These are phyloP conservation scores for Diplocarpon mali DNA, from an alignment of 2,329 filamentous ascomycete genomes.

Conservation along the genomic window DNA sequence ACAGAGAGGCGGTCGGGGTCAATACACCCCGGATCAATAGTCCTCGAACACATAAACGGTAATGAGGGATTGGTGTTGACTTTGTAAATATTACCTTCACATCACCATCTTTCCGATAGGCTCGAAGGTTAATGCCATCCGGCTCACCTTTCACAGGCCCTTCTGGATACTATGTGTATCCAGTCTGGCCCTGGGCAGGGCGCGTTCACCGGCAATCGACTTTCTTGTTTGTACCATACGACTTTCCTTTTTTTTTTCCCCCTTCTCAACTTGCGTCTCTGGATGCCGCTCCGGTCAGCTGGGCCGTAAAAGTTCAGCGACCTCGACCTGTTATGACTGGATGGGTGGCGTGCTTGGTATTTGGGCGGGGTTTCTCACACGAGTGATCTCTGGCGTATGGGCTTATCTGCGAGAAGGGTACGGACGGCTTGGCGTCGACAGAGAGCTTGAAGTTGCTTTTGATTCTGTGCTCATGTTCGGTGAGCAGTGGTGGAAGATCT, in stretches of 20 bases:
- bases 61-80: constrained; percentile 14
- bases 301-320: constrained; percentile 26
- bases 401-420: constrained; percentile 22
- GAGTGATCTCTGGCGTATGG: constrained; percentile 21
- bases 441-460: constrained; percentile 21
- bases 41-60: constrained; percentile 5
- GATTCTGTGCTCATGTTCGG: constrained; percentile 15
- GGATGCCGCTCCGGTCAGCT: constrained; percentile 20
- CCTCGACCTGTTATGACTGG: constrained; percentile 25
- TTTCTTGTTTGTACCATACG: constrained; percentile 28
- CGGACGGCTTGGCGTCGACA: constrained; percentile 21
- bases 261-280: constrained; percentile 8
- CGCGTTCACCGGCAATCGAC: constrained; percentile 11
- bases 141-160: constrained; percentile 14
- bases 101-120: constrained; percentile 23
- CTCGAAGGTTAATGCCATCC: constrained; percentile 16
- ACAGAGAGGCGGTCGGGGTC: constrained; percentile 25
- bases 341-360: constrained; percentile 23
- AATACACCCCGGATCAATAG: constrained; percentile 24
- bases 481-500: constrained; percentile 13
- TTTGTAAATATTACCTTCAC: constrained; percentile 28
- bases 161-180: constrained; percentile 9
- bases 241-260: constrained; percentile 22
- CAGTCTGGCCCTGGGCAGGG: constrained; percentile 14
- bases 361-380: constrained; percentile 18